Evolutionary conservation across 1,284 basidiomycete species (phyloP).

Genomic region (Apiotrichum sp.): DNA sequence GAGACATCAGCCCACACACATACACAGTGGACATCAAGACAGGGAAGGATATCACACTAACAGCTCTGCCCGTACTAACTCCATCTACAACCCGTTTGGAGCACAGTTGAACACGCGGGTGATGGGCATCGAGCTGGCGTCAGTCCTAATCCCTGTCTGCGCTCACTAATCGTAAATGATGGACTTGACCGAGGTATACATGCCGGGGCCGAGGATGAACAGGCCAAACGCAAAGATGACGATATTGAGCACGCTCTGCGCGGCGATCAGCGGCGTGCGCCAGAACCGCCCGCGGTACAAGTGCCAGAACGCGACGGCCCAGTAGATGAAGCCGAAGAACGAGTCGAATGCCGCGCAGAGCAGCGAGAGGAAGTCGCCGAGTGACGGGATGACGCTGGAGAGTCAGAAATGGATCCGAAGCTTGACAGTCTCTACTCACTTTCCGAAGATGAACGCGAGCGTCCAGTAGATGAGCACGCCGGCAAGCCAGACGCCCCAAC

Average conservation of each 20-base stretch:
- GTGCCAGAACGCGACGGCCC: slow-evolving; percentile 48
- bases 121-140: no score
- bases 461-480: slow-evolving; percentile 57
- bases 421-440: no score
- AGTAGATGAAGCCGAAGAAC: slow-evolving; percentile 46
- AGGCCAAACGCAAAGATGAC: slow-evolving; percentile 44
- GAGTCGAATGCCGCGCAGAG: slow-evolving; percentile 35
- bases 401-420: no score
- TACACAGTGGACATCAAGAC: no score
- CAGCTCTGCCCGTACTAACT: no score
- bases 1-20: no score
- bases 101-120: no score
- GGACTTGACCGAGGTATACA: slow-evolving; percentile 49
- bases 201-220: slow-evolving; percentile 50
- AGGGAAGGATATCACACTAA: no score
- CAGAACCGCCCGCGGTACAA: slow-evolving; percentile 37
- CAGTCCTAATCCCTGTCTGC: no score
- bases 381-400: slow-evolving; percentile 43
- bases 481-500: slow-evolving; percentile 57
- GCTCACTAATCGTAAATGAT: slow-evolving; percentile 41
- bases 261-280: neutral
- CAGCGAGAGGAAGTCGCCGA: slow-evolving; percentile 48
- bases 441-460: slow-evolving; percentile 56
- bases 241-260: slow-evolving; percentile 38
- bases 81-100: no score